These are phyloP conservation scores for Marasmius oreades DNA, from an alignment of 1,284 basidiomycete genomes.

Conservation along the genomic window DNA sequence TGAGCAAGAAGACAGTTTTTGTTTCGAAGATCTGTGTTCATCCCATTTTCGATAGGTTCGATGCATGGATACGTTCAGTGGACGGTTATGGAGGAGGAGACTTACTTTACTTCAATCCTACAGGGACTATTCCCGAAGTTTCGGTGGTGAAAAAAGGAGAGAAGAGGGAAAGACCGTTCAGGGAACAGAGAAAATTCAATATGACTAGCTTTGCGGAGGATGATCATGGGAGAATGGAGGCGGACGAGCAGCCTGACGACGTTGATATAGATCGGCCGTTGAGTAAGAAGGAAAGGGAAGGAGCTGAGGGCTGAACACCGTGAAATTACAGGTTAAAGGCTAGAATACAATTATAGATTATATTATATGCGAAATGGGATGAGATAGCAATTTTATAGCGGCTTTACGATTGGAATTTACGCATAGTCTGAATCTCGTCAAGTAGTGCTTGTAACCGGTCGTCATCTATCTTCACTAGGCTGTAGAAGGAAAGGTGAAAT, in stretches of 20 bases:
- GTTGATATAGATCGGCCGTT: slow-evolving; percentile 46
- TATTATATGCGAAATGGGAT: neutral
- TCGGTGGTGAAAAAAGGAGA: slow-evolving; percentile 63
- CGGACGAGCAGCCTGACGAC: slow-evolving; percentile 52
- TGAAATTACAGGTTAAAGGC: neutral
- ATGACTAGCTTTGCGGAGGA: slow-evolving; percentile 47
- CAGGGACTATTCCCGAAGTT: slow-evolving; percentile 65
- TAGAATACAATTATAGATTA: slow-evolving; percentile 6
- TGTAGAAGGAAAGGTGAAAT: slow-evolving; percentile 31
- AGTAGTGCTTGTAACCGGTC: slow-evolving; percentile 78
- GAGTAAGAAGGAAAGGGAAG: slow-evolving; percentile 56
- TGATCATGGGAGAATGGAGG: slow-evolving; percentile 29
- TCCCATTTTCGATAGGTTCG: slow-evolving; percentile 48
- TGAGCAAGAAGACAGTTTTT: slow-evolving; percentile 44
- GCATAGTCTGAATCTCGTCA: slow-evolving; percentile 85
- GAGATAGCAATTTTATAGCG: slow-evolving; percentile 1
- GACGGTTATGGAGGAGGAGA: slow-evolving; percentile 71
- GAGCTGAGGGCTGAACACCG: slow-evolving; percentile 63
- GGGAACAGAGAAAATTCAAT: slow-evolving; percentile 63
- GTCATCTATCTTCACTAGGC: slow-evolving; percentile 85
- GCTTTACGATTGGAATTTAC: slow-evolving; percentile 76
- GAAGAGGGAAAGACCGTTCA: slow-evolving; percentile 59
- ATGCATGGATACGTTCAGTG: slow-evolving; percentile 68
- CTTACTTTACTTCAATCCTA: slow-evolving; percentile 65
- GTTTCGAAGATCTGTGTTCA: neutral